These are phyloP conservation scores for Phellopilus nigrolimitatus DNA, from an alignment of 1,284 basidiomycete genomes.

Conservation along the genomic window DNA sequence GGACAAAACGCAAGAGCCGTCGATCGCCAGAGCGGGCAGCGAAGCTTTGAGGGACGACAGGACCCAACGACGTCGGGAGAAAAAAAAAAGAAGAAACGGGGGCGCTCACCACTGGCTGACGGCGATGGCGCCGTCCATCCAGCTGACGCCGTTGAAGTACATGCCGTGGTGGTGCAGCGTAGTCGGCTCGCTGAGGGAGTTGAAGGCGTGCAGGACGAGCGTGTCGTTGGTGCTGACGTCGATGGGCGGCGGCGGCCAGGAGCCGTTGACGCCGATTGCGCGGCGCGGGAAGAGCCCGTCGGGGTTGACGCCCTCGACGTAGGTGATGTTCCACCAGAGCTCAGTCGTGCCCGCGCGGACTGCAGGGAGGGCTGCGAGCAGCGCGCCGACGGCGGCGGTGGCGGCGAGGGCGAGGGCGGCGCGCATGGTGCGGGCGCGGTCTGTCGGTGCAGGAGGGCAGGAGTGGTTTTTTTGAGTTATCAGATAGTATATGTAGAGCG, in stretches of 20 bases:
- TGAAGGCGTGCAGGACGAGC: slow-evolving; percentile 71
- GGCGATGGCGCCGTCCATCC: slow-evolving; percentile 83
- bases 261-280: slow-evolving; percentile 83
- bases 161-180: slow-evolving; percentile 88
- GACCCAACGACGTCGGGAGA: not conserved
- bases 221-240: slow-evolving; percentile 69
- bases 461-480: no score
- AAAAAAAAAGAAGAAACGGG: not conserved
- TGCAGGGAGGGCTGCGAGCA: not conserved
- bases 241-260: slow-evolving; percentile 89
- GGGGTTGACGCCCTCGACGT: slow-evolving; percentile 67
- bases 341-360: slow-evolving; percentile 58
- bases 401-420: slow-evolving; percentile 69
- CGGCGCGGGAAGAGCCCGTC: slow-evolving; percentile 69
- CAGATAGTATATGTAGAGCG: no score
- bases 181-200: slow-evolving; percentile 59
- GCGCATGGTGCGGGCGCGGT: slow-evolving; percentile 67
- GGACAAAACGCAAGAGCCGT: no score
- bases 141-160: slow-evolving; percentile 83
- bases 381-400: slow-evolving; percentile 55
- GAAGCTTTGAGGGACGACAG: not conserved
- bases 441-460: not conserved
- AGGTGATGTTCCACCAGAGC: slow-evolving; percentile 79
- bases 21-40: no score
- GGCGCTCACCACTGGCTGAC: slow-evolving; percentile 74